Evolutionary conservation across 192 early-diverging fungal genomes (phyloP).

Genomic region (Rhizoclosmatium globosum): DNA sequence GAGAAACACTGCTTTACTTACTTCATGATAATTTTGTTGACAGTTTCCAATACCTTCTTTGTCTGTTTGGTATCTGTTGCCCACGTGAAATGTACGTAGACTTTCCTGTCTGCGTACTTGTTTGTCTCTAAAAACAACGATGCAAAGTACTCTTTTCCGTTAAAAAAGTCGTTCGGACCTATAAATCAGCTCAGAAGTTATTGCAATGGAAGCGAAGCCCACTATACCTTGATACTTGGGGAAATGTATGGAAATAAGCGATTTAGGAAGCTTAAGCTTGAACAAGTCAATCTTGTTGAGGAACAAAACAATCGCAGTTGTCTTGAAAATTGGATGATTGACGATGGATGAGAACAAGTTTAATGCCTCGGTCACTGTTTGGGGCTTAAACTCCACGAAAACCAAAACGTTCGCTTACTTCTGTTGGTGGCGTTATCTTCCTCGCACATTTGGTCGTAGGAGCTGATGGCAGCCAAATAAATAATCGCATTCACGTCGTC

Average conservation of each 20-base stretch:
- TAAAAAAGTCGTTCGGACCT: slow-evolving; percentile 56
- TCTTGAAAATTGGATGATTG: slow-evolving; percentile 50
- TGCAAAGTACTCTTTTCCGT: slow-evolving; percentile 55
- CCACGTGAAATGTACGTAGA: slow-evolving; percentile 70
- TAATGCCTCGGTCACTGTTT: slow-evolving; percentile 46
- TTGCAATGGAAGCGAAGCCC: background rate
- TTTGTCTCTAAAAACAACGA: slow-evolving; percentile 50
- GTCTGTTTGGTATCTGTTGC: slow-evolving; percentile 69
- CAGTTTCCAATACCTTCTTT: slow-evolving; percentile 49
- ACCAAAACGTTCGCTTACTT: slow-evolving; percentile 23
- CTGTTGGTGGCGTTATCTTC: slow-evolving; percentile 65
- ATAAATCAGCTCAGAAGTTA: background rate
- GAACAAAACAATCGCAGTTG: slow-evolving; percentile 70
- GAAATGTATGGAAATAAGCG: slow-evolving; percentile 60
- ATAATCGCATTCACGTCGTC: slow-evolving; percentile 73
- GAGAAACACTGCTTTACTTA: slow-evolving; percentile 11
- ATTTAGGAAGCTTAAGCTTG: slow-evolving; percentile 55
- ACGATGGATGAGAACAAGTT: slow-evolving; percentile 45
- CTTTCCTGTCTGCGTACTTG: slow-evolving; percentile 50
- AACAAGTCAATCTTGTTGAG: slow-evolving; percentile 74
- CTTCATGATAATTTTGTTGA: slow-evolving; percentile 40
- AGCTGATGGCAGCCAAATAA: slow-evolving; percentile 66
- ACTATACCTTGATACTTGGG: slow-evolving; percentile 60
- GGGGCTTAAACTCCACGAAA: background rate
- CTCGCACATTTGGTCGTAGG: slow-evolving; percentile 65